Evolutionary conservation across 192 early-diverging fungal species (phyloP).

Genomic region (Mortierella alpina): DNA sequence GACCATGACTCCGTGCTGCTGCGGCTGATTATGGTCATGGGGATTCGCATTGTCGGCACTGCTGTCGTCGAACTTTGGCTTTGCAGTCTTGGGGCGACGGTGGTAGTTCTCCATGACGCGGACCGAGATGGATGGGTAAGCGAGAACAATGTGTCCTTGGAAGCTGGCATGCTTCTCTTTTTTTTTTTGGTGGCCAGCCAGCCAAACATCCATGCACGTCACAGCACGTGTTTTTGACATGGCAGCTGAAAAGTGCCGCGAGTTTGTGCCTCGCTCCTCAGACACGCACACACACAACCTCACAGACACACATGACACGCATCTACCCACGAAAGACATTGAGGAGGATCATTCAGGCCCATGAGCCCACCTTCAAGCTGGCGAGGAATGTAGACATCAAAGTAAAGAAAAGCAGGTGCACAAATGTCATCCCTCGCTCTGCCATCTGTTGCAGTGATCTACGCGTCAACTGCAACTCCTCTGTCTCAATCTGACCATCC

Average conservation of each 20-base stretch:
- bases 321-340: slow-evolving; percentile 52
- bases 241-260: too few species aligned
- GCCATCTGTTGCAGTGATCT: neutral
- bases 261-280: too few species aligned
- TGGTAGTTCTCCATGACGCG: slow-evolving; percentile 45
- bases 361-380: slow-evolving; percentile 43
- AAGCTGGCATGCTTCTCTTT: neutral
- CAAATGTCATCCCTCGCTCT: neutral
- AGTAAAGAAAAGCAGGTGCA: neutral
- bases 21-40: slow-evolving; percentile 28
- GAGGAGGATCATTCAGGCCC: slow-evolving; percentile 47
- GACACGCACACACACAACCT: neutral
- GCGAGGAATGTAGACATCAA: slow-evolving; percentile 55
- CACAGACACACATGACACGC: slow-evolving; percentile 40
- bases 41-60: neutral
- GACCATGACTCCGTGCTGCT: slow-evolving; percentile 45
- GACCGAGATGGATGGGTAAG: too few species aligned
- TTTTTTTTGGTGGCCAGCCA: neutral
- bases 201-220: neutral
- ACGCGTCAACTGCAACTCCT: neutral
- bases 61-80: slow-evolving; percentile 33
- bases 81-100: slow-evolving; percentile 22
- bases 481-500: neutral
- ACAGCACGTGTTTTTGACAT: neutral
- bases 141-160: neutral